Conservation (phyloP, 768 basidiomycete species). For the Leucosporidium creatinivorum region DNA sequence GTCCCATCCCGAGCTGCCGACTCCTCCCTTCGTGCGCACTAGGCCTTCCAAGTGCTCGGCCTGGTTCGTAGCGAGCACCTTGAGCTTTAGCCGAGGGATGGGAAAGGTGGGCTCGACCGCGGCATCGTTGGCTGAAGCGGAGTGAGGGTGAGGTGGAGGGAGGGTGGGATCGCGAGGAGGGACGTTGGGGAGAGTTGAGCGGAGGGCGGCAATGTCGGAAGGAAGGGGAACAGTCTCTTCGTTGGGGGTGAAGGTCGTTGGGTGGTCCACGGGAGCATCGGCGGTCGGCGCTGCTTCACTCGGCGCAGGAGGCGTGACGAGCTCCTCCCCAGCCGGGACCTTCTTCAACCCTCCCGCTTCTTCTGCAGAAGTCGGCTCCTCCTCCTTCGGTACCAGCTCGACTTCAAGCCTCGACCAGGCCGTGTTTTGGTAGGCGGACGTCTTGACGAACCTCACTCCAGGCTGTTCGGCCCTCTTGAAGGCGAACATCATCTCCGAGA, state of each 20-base stretch:
- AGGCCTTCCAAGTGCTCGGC: conserved; percentile 42
- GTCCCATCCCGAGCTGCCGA: conserved; percentile 43
- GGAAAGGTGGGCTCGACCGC: conserved; percentile 4
- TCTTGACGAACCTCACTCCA: conserved; percentile 18
- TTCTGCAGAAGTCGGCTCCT: not conserved
- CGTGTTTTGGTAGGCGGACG: conserved; percentile 33
- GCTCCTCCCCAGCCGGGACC: no score
- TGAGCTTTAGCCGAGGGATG: conserved; percentile 6
- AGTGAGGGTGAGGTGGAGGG: not conserved
- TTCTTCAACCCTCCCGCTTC: no score
- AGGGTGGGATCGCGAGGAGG: conserved; percentile 15
- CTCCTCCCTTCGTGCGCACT: conserved; percentile 43
- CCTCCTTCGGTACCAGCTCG: conserved; percentile 30
- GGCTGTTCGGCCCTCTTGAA: conserved; percentile 30
- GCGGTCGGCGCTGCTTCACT: no score
- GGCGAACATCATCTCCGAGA: conserved; percentile 43
- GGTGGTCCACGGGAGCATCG: no score
- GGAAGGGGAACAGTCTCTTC: not conserved
- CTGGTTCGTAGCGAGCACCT: conserved; percentile 39
- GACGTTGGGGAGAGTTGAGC: conserved; percentile 14
- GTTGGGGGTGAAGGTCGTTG: no score
- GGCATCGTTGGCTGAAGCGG: not conserved
- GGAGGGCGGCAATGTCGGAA: not conserved
- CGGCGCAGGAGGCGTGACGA: no score
- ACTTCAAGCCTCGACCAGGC: conserved; percentile 32